Evolutionary conservation across 140 eudicot genomes (phyloP).

Genomic region (Bidens hawaiensis): DNA sequence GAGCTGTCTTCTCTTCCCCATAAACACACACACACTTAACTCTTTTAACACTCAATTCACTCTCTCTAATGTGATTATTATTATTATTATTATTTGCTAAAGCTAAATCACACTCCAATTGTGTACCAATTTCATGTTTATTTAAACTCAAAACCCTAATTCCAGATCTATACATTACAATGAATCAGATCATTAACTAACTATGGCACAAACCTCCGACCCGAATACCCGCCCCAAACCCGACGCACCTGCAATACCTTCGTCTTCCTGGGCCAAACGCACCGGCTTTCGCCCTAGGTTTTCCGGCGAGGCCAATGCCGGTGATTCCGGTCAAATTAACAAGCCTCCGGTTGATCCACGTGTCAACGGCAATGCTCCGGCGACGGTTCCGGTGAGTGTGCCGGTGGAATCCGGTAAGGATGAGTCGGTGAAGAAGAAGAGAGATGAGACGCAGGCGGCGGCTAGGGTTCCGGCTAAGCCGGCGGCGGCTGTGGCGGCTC

Average conservation of each 20-base stretch:
- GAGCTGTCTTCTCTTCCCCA: constrained; percentile 2
- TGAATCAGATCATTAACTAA: constrained; percentile 3
- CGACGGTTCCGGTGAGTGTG: too few species aligned
- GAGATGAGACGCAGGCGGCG: constrained; percentile 27
- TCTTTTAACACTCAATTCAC: not conserved
- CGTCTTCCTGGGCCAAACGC: constrained; percentile 86
- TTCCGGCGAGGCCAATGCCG: constrained; percentile 83
- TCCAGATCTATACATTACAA: constrained; percentile 16
- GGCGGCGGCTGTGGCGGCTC: constrained; percentile 10
- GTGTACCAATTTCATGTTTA: too few species aligned
- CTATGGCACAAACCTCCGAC: constrained; percentile 68
- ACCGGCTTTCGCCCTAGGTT: constrained; percentile 88
- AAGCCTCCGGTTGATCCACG: constrained; percentile 35
- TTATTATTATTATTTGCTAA: too few species aligned
- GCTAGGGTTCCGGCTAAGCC: constrained; percentile 29
- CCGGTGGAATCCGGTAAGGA: constrained; percentile 29
- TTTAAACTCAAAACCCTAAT: constrained; percentile 30
- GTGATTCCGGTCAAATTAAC: constrained; percentile 62
- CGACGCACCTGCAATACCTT: constrained; percentile 66
- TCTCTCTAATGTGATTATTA: too few species aligned
- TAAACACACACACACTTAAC: constrained; percentile 13
- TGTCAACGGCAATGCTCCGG: constrained; percentile 31
- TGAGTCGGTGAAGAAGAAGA: constrained; percentile 41
- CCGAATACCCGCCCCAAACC: constrained; percentile 57
- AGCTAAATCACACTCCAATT: too few species aligned